Evolutionary conservation across 1,284 basidiomycete genomes (phyloP).

Genomic region (Mycosarcoma maydis): DNA sequence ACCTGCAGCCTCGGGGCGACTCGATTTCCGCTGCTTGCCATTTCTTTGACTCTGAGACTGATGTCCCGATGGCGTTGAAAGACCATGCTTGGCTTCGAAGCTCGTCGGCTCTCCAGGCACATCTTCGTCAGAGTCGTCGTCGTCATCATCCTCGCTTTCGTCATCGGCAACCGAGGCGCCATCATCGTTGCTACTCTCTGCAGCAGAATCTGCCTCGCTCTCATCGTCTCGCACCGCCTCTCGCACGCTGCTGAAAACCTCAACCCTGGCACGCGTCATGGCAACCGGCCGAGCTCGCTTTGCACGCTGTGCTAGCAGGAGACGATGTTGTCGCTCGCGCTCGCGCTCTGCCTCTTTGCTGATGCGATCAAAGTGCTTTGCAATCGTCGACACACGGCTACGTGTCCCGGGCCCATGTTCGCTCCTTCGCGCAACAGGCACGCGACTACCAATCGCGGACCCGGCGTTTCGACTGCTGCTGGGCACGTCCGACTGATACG

Average conservation of each 20-base stretch:
- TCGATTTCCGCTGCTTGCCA: conserved; percentile 8
- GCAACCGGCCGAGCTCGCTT: conserved; percentile 88
- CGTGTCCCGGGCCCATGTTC: conserved; percentile 46
- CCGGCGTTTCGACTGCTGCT: conserved; percentile 23
- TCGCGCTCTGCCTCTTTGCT: conserved; percentile 71
- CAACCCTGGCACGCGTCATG: conserved; percentile 85
- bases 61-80: conserved; percentile 3
- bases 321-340: conserved; percentile 68
- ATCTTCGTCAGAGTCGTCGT: conserved; percentile 44
- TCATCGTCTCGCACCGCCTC: conserved; percentile 88
- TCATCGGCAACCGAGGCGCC: conserved; percentile 46
- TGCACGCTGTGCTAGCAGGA: conserved; percentile 51
- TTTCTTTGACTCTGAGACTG: conserved; percentile 2
- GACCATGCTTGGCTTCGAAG: conserved; percentile 12
- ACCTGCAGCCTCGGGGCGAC: background rate
- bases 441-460: conserved; percentile 22
- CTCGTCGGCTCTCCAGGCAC: conserved; percentile 11
- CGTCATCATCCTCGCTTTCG: conserved; percentile 51
- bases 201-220: conserved; percentile 46
- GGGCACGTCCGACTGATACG: conserved; percentile 34
- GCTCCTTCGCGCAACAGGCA: conserved; percentile 36
- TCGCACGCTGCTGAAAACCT: conserved; percentile 88
- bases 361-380: conserved; percentile 71
- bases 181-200: conserved; percentile 41
- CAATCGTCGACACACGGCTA: conserved; percentile 70